phyloP scores from a whole-genome alignment of 805 yeast species.

The Ogataea salicorniae region DNA sequence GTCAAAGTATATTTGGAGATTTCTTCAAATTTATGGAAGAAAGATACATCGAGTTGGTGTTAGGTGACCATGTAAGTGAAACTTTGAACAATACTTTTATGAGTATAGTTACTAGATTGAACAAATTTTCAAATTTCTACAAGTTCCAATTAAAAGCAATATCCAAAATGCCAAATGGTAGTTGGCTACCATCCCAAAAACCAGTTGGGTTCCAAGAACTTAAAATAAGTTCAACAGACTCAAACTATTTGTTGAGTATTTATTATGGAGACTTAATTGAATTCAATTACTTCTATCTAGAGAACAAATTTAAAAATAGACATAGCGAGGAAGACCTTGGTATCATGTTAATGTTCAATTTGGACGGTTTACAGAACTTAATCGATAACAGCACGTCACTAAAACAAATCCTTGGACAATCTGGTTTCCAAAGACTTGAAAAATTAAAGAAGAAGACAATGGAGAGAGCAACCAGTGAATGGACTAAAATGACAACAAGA shows the following conservation, averaged over 20 bases:
- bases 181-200: constrained; percentile 65
- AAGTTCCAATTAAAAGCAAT: constrained; percentile 49
- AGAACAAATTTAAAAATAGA: constrained; percentile 45
- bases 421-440: constrained; percentile 59
- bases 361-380: constrained; percentile 70
- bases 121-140: constrained; percentile 59
- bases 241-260: constrained; percentile 52
- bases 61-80: constrained; percentile 48
- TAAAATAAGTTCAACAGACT: constrained; percentile 40
- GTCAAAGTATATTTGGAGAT: constrained; percentile 45
- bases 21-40: constrained; percentile 51
- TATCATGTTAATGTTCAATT: constrained; percentile 62
- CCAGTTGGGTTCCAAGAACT: constrained; percentile 65
- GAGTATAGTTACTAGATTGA: constrained; percentile 61
- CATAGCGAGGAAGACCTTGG: constrained; percentile 54
- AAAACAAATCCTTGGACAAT: constrained; percentile 47
- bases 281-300: constrained; percentile 60
- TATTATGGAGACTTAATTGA: constrained; percentile 78
- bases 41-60: constrained; percentile 40
- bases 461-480: constrained; percentile 64
- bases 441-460: constrained; percentile 68
- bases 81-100: constrained; percentile 39
- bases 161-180: constrained; percentile 48
- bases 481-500: constrained; percentile 75
- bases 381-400: constrained; percentile 47